Conservation (phyloP, 169 alveolate genomes). For the Eimeria mitis region DNA sequence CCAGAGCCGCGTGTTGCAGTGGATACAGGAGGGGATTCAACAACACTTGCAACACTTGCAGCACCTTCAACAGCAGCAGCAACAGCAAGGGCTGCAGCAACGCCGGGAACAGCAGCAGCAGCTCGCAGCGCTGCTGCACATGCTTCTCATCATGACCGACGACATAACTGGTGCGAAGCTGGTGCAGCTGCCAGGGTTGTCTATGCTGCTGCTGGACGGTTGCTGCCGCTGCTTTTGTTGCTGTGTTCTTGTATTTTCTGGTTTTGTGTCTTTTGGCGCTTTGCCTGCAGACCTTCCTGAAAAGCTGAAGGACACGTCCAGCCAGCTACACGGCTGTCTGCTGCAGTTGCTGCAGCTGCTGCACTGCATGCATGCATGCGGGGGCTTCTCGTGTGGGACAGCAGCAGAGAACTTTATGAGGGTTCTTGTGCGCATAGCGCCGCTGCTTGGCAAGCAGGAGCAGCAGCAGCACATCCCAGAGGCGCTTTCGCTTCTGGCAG, state of each 20-base stretch:
- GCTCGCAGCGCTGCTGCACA: slow-evolving; percentile 38
- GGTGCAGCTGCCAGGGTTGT: not conserved
- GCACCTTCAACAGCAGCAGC: slow-evolving; percentile 47
- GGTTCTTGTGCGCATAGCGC: slow-evolving; percentile 55
- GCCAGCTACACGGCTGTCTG: slow-evolving; percentile 26
- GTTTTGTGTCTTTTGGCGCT: not conserved
- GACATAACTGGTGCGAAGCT: slow-evolving; percentile 32
- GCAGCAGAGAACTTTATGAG: slow-evolving; percentile 53
- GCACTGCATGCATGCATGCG: slow-evolving; percentile 33
- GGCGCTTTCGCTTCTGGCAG: slow-evolving; percentile 59
- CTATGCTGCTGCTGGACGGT: slow-evolving; percentile 14
- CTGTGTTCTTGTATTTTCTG: not conserved
- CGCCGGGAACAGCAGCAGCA: slow-evolving; percentile 40
- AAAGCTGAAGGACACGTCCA: slow-evolving; percentile 45
- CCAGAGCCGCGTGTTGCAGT: slow-evolving; percentile 53
- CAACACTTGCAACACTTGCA: slow-evolving; percentile 33
- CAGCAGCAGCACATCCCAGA: slow-evolving; percentile 73
- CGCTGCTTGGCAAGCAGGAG: slow-evolving; percentile 20
- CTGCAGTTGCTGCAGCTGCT: slow-evolving; percentile 59
- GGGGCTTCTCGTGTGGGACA: slow-evolving; percentile 11
- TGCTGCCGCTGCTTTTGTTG: not conserved
- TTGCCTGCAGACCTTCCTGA: slow-evolving; percentile 43
- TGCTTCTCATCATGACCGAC: slow-evolving; percentile 54
- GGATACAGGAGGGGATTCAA: slow-evolving; percentile 60
- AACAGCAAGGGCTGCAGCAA: slow-evolving; percentile 41